Evolutionary conservation across 148 eudicot species (phyloP), one percentile per base, ranked within the genome.

Genomic region (Tetragonia tetragonoides): DNA sequence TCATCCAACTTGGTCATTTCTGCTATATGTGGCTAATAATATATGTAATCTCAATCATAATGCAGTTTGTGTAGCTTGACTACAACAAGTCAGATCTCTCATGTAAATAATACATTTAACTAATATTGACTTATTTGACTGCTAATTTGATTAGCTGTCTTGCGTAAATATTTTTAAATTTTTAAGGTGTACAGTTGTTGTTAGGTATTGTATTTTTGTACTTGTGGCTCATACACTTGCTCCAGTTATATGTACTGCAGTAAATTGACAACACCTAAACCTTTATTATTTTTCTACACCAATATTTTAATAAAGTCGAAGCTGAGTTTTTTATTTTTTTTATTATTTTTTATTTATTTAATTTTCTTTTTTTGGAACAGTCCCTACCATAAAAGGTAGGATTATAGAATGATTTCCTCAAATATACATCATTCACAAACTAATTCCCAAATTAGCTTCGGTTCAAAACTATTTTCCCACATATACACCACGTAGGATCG

Each of bases 201-300:
- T 38, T 56, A 74, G 67, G 53, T 51, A 3, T 74, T 57, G 17
- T 6, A 54, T 54, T 54, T 11, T 16, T 46, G 51, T 10, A 46
- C 11, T 46, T 6, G 11, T 46, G 11, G 51, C 51, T 10, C 7
- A 2, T 10, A 6, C 11, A 10, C 11, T 46, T 46, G 51, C 51
- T 46, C 7, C 7, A 6, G 51, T 46, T 46, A 6, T 6, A 10
- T 46, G 1, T 0, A 18, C 20, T 56, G 28, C 15, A 54, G 20
- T 16, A 34, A 72, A 72, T 38, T 54, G 65, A 72, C 75, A 54
- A 72, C n/a, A 17, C 75, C 64, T 72, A 38, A 72, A 24, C 28
- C 37, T 56, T 1, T 15, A n/a, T n/a, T 56, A 56, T 18, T 15
- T 56, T 49, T 49, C 1, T 49, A 49, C 53, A 49, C 8, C 0